Conservation (phyloP, 768 basidiomycete species). For the Boletellus ananas region DNA sequence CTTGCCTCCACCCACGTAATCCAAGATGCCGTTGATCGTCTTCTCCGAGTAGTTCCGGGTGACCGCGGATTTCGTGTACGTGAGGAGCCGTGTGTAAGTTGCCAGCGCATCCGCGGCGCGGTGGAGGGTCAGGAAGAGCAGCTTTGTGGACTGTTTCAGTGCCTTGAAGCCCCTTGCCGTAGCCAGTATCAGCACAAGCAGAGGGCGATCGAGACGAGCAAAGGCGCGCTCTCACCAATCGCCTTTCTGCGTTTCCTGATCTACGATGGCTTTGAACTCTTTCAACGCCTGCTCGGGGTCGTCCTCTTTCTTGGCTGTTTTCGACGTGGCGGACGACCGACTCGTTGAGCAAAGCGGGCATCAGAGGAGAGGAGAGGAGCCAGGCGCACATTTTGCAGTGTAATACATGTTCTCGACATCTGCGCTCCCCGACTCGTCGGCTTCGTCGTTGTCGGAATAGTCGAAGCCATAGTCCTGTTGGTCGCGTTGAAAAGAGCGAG, state of each 20-base stretch:
- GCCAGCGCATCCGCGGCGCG: constrained; percentile 81
- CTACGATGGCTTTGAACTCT: constrained; percentile 84
- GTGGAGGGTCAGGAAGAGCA: constrained; percentile 76
- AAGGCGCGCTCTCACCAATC: constrained; percentile 65
- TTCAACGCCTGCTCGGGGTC: constrained; percentile 88
- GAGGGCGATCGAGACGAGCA: not conserved
- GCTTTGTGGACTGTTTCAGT: constrained; percentile 94
- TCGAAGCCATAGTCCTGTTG: constrained; percentile 90
- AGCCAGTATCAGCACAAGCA: not conserved
- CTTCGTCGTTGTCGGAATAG: constrained; percentile 90
- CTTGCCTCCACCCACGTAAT: constrained; percentile 92
- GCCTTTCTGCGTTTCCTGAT: constrained; percentile 87
- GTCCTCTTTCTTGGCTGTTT: constrained; percentile 86
- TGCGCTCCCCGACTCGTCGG: constrained; percentile 71
- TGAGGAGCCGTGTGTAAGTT: constrained; percentile 81
- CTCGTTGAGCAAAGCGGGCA: not conserved
- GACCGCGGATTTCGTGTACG: constrained; percentile 93
- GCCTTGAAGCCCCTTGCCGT: constrained; percentile 92
- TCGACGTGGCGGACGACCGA: not conserved
- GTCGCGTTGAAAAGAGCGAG: constrained; percentile 1
- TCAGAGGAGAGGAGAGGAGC: not conserved
- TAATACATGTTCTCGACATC: constrained; percentile 99
- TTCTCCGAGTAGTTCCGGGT: constrained; percentile 97
- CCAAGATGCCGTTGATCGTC: constrained; percentile 96
- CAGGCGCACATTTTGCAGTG: constrained; percentile 81